These are phyloP conservation scores for Marasmius sp. DNA, from an alignment of 1,284 basidiomycete genomes.

Conservation along the genomic window DNA sequence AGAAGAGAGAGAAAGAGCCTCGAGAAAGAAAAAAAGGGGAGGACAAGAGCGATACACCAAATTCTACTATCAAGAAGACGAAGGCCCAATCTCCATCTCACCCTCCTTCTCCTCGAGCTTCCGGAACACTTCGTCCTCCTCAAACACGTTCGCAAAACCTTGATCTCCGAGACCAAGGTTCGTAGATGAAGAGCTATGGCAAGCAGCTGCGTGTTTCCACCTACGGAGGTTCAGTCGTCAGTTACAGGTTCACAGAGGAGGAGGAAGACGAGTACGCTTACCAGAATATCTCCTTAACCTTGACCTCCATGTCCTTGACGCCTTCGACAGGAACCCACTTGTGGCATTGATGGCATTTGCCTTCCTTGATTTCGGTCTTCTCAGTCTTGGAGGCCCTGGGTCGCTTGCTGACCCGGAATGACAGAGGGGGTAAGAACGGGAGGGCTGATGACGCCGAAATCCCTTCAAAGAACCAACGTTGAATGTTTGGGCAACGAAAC, in stretches of 20 bases:
- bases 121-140: constrained; percentile 34
- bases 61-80: not conserved
- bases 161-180: constrained; percentile 26
- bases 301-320: constrained; percentile 65
- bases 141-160: constrained; percentile 55
- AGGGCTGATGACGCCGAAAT: constrained; percentile 59
- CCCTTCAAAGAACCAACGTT: constrained; percentile 34
- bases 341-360: constrained; percentile 72
- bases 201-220: constrained; percentile 80
- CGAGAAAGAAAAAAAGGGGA: not conserved
- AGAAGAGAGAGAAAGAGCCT: not conserved
- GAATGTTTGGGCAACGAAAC: not conserved
- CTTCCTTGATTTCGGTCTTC: constrained; percentile 58
- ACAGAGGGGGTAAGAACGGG: constrained; percentile 75
- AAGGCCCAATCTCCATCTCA: not conserved
- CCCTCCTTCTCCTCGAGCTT: constrained; percentile 9
- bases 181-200: constrained; percentile 55
- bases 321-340: constrained; percentile 74
- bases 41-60: not conserved
- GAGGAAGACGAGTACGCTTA: constrained; percentile 28
- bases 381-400: constrained; percentile 55
- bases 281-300: constrained; percentile 79
- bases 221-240: constrained; percentile 31
- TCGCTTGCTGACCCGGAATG: constrained; percentile 53
- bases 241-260: not conserved